phyloP scores from a whole-genome alignment of 805 yeast genomes.

The Schizosaccharomyces osmophilus region DNA sequence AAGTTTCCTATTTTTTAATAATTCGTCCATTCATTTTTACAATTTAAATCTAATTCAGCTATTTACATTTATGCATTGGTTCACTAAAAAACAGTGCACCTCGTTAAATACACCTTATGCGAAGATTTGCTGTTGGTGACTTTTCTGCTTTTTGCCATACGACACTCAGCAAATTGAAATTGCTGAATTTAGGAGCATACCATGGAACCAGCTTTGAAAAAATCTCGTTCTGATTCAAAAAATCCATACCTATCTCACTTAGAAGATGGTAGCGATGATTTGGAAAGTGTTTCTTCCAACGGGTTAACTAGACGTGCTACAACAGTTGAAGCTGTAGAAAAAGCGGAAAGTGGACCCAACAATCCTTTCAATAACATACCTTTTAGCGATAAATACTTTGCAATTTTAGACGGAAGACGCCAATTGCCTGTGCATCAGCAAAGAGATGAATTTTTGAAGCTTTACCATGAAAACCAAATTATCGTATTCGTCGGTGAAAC shows the following conservation, averaged over 20 bases:
- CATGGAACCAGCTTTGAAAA: not conserved
- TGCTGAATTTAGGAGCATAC: not conserved
- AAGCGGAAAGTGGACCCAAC: constrained; percentile 20
- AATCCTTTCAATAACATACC: constrained; percentile 63
- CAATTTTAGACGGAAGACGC: constrained; percentile 54
- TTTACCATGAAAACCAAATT: constrained; percentile 70
- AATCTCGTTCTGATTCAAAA: not conserved
- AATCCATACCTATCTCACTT: constrained; percentile 15
- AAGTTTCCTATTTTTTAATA: too few species aligned
- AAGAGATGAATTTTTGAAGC: constrained; percentile 61
- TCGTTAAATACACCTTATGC: too few species aligned
- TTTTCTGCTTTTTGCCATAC: too few species aligned
- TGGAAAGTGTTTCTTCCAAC: not conserved
- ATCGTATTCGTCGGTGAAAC: constrained; percentile 98
- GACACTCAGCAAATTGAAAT: too few species aligned
- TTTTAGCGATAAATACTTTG: constrained; percentile 44
- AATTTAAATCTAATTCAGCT: too few species aligned
- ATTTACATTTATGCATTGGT: too few species aligned
- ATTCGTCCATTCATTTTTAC: too few species aligned
- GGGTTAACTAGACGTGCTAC: constrained; percentile 12
- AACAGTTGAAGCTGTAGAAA: constrained; percentile 14
- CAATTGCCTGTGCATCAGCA: constrained; percentile 86
- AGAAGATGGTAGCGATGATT: constrained; percentile 6
- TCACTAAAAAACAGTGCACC: too few species aligned
- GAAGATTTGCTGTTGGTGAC: too few species aligned